phyloP scores from a whole-genome alignment of 768 basidiomycete species.

The Cystobasidiopsis lactophilus region DNA sequence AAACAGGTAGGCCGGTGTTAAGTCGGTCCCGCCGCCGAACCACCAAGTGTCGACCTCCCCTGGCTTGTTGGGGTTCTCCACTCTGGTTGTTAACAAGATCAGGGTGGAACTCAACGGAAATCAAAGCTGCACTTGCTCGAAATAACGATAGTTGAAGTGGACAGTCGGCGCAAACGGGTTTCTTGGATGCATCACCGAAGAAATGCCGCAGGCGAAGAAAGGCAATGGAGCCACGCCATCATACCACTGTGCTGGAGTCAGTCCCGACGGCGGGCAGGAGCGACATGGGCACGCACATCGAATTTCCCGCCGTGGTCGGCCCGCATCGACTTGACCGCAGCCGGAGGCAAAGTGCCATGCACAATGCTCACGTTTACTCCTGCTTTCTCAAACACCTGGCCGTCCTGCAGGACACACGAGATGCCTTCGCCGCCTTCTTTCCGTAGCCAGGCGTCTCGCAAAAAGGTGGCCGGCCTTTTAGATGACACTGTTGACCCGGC shows the following conservation, averaged over 20 bases:
- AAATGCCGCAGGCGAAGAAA: conserved; percentile 81
- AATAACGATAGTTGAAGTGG: conserved; percentile 93
- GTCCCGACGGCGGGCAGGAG: not conserved
- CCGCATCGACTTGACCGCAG: conserved; percentile 83
- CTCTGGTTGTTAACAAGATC: not conserved
- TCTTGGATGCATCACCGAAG: conserved; percentile 76
- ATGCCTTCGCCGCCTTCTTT: conserved; percentile 43
- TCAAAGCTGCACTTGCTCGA: conserved; percentile 52
- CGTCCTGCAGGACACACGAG: conserved; percentile 49
- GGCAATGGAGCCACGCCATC: conserved; percentile 42
- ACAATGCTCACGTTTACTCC: conserved; percentile 89
- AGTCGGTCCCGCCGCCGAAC: conserved; percentile 91
- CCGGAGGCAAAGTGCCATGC: conserved; percentile 62
- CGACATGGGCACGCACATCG: not conserved
- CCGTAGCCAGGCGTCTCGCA: conserved; percentile 25
- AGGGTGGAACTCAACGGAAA: not conserved
- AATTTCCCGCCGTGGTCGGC: conserved; percentile 42
- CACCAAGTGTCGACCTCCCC: conserved; percentile 68
- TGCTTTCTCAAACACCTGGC: conserved; percentile 67
- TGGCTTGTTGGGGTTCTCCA: conserved; percentile 23
- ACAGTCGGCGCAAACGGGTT: conserved; percentile 86
- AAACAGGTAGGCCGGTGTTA: conserved; percentile 82
- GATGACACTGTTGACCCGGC: not conserved
- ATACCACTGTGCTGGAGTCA: conserved; percentile 17
- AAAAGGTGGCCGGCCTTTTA: conserved; percentile 3